Evolutionary conservation across 169 alveolate species (phyloP), one percentile per base, ranked within the genome.

Genomic region (Cardiosporidium cionae): DNA sequence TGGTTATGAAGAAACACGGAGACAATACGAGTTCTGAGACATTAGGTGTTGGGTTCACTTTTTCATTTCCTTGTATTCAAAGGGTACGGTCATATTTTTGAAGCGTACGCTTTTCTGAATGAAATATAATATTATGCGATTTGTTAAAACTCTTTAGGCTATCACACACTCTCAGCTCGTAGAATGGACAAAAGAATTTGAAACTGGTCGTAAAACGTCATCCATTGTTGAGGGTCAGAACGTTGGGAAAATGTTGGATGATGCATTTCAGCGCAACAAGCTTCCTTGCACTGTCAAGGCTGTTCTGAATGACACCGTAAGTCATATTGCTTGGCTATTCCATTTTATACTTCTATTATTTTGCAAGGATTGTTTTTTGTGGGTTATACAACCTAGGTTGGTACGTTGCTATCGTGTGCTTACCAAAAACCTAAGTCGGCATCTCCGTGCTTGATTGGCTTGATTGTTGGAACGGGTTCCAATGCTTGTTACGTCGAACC

Each of bases 151-250:
- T 52, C 2, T 16, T 23, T 52, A 71, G 78, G 83, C 92, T 22
- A 69, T 82, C 58, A 78, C 76, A 52, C 73, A 75, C 70, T 87
- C 94, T 37, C 76, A 83, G 32, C 77, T 91, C 33, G 72, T 90
- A 52, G 89, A 84, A 72, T 91, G 96, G 96, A 91, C 96, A n/a
- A 91, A 91, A 78, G 96, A 90, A 16, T 91, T 91, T 72, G 96
- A 91, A 67, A 91, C 96, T 7, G 96, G 96, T 7, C 84, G 94
- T 64, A 90, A 80, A 70, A 91, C 96, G 5, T 68, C 66, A n/a
- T 90, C 86, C 32, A 94, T 89, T 33, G 96, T 91, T 28, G 96
- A 89, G 68, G 96, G 96, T 67, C 81, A 86, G n/a, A 96, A 91
- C 76, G 93, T 91, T 4, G 93, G 93, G 9, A 76, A 54, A 74